Base-by-base conservation (phyloP, 129 eudicot genomes). In the Tagetes erecta region DNA sequence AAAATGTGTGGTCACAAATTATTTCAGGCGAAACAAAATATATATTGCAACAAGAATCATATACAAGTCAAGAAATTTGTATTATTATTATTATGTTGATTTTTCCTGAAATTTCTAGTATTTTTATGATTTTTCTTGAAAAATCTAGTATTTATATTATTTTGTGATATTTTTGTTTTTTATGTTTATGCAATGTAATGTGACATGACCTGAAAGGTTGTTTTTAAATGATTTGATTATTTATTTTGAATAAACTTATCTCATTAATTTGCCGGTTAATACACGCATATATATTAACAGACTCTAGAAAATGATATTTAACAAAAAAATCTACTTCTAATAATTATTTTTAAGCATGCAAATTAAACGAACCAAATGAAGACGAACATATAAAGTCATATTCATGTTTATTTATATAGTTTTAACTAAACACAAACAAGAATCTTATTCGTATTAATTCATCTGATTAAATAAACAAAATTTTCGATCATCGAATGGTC, bases 261-360 rank as follows among this genome's bases (percentile, higher is more conserved):
- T 60, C 71, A 70, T 47, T 70, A 59, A 60, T 49, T 40, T 78
- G 71, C 82, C 77, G 57, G 33, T 40, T 78, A 57, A 39, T 78
- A 59, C 56, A 78, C 78, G 78, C 47, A 64, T 12, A 71, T 33
- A 64, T 12, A 71, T 33, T 51, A 40, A 73, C 34, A 64, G 34
- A 62, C 13, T 20, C 5, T 72, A 46, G 74, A 65, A 72, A 79
- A 79, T 72, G 78, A 55, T 34, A 55, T 44, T 35, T 41, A 41
- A 76, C 59, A 40, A 64, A 6, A 49, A 49, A 57, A 57, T 57
- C 20, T 67, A 38, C 3, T 67, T 44, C 14, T 41, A 31, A 44
- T 27, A 20, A 42, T 41, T 67, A 67, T 20, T 64, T 71, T 20
- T 20, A 20, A 20, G 27, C 27, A 20, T 20, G 27, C 27, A 20